A percentile compares a stretch with the other conserved stretches of the same genome.
phyloP scores from a whole-genome alignment of 2,329 filamentous ascomycete species.

The Claviceps africana region DNA sequence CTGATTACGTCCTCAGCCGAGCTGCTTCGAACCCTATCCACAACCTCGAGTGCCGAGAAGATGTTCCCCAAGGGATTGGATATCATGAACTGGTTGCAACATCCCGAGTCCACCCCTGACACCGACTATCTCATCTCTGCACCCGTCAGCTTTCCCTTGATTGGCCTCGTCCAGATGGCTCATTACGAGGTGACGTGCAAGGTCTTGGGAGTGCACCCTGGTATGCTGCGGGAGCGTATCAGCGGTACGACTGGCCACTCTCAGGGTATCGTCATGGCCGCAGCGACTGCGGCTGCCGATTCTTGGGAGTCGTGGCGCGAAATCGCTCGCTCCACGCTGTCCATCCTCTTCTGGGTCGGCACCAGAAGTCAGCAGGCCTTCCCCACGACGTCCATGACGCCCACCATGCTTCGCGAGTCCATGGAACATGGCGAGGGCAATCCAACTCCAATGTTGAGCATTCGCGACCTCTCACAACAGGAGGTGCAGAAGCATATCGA shows the following conservation, averaged over 20 bases:
- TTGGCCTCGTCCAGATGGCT: constrained; percentile 87
- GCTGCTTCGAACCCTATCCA: constrained; percentile 71
- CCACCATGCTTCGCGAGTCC: constrained; percentile 81
- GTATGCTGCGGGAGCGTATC: constrained; percentile 71
- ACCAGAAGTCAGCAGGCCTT: constrained; percentile 94
- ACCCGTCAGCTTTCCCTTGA: constrained; percentile 89
- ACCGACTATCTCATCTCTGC: constrained; percentile 88
- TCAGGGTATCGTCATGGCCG: constrained; percentile 87
- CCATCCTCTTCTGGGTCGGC: constrained; percentile 97
- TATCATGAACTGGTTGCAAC: constrained; percentile 82
- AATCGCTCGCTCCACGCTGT: constrained; percentile 65
- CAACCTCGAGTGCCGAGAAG: constrained; percentile 79
- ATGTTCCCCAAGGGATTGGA: constrained; percentile 95
- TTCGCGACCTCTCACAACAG: constrained; percentile 75
- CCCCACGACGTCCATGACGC: constrained; percentile 84
- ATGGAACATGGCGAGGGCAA: constrained; percentile 87
- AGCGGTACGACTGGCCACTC: constrained; percentile 90
- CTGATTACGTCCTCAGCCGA: constrained; percentile 71
- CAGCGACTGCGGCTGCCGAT: constrained; percentile 76
- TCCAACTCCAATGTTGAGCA: constrained; percentile 95
- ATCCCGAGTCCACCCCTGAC: constrained; percentile 80
- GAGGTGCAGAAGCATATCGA: constrained; percentile 95
- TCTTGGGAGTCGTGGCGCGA: constrained; percentile 88
- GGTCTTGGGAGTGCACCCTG: constrained; percentile 77
- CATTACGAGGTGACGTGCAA: constrained; percentile 94